phyloP scores from a whole-genome alignment of 2,329 filamentous ascomycete species.

The Aspergillus eucalypticola region DNA sequence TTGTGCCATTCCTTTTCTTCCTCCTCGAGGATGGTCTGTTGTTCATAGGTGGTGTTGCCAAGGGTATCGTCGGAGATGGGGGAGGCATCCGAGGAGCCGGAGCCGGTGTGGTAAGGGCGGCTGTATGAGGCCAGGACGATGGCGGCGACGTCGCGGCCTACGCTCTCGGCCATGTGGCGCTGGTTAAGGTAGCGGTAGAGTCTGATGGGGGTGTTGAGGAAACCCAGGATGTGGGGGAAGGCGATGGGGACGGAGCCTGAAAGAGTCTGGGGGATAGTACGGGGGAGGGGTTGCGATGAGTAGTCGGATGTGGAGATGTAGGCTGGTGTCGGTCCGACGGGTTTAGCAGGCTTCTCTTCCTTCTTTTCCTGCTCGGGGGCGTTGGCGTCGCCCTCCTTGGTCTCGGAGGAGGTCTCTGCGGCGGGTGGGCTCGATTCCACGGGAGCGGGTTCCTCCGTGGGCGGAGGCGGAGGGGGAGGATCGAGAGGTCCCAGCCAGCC shows the following conservation, averaged over 20 bases:
- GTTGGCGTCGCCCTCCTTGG: constrained; percentile 48
- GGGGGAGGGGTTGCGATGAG: constrained; percentile 62
- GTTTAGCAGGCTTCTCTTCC: constrained; percentile 50
- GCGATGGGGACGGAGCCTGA: constrained; percentile 70
- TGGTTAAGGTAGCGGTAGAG: constrained; percentile 84
- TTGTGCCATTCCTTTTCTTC: constrained; percentile 87
- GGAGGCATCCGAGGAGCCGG: constrained; percentile 22
- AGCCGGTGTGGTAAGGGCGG: constrained; percentile 42
- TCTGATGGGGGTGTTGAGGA: constrained; percentile 83
- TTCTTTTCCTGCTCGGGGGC: constrained; percentile 55
- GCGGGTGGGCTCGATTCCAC: constrained; percentile 27
- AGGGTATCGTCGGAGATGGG: constrained; percentile 20
- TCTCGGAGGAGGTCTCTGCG: constrained; percentile 31
- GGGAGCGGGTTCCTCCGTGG: constrained; percentile 23
- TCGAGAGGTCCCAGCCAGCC: constrained; percentile 90
- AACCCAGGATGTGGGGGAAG: constrained; percentile 89
- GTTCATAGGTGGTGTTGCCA: constrained; percentile 55
- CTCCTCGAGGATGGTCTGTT: constrained; percentile 62
- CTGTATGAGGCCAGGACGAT: constrained; percentile 65
- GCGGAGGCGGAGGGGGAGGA: constrained; percentile 31
- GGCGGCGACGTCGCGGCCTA: constrained; percentile 84
- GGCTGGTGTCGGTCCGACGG: constrained; percentile 64
- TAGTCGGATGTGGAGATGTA: constrained; percentile 77
- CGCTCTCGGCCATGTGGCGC: constrained; percentile 78
- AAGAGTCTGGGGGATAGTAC: constrained; percentile 68